Evolutionary conservation across 139 green algal genomes (phyloP), one percentile per base, ranked within the genome.

Genomic region (Tetraselmis striata): DNA sequence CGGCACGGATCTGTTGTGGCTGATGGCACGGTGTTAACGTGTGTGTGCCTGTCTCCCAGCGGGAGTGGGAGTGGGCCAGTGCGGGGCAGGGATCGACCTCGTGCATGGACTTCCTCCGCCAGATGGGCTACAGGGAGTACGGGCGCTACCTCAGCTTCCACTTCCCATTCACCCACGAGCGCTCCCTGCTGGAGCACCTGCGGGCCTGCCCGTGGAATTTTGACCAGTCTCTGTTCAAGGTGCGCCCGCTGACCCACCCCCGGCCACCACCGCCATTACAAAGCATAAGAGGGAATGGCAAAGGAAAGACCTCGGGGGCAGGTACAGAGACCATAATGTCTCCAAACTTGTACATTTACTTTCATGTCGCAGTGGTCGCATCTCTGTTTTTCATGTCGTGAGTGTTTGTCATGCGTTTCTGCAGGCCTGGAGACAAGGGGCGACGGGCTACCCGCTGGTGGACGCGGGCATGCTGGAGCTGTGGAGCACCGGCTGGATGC

Each of bases 141-240:
- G 86, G 77, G 28, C 89, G 93, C 83, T 98, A 98, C 90, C 90
- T 98, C 31, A 91, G 90, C 59, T 98, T 98, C 90, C 94, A 98
- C 90, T 98, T 96, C 91, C 95, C 95, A 75, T 98, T 98, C 91
- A 96, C 96, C 32, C 94, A 96, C 82, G 93, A 98, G 86, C 87
- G 95, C 59, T 92, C 94, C 5, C 87, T 98, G 87, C 91, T 98
- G 86, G 91, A 92, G 77, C 94, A 98, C 82, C 88, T 98, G 81
- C 87, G 91, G 23, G 92, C 90, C 22, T 92, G 92, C 74, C 95
- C 95, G 28, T 98, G 95, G 95, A 80, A 86, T 30, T 90, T 94
- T 31, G 93, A 98, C 91, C 91, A 97, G 85, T 29, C 59, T 26
- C 84, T 88, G 18, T 96, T 96, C 90, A 95, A 95, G 89, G 86